A percentile compares a stretch with the other conserved stretches of the same genome.
phyloP scores from a whole-genome alignment of 2,329 filamentous ascomycete genomes.

The Phialophora chinensis region DNA sequence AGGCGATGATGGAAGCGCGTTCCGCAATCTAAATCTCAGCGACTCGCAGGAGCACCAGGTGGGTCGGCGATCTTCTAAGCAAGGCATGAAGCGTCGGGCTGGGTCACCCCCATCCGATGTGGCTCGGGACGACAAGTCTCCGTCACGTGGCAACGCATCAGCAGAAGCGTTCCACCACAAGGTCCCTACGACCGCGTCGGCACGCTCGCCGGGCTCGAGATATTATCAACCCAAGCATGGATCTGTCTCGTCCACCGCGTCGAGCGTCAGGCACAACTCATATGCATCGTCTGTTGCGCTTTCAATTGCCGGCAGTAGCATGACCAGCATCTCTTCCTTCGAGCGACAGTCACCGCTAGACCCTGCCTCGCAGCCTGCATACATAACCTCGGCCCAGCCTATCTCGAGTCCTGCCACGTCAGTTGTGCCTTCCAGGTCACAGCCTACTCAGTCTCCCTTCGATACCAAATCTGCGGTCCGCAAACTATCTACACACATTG shows the following conservation, averaged over 20 bases:
- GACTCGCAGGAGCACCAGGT: constrained; percentile 48
- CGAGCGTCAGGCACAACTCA: constrained; percentile 65
- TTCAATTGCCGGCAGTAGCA: constrained; percentile 66
- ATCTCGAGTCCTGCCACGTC: constrained; percentile 48
- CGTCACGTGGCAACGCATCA: constrained; percentile 36
- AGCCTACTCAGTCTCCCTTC: constrained; percentile 43
- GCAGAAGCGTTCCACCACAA: constrained; percentile 24
- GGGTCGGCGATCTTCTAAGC: constrained; percentile 47
- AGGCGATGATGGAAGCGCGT: constrained; percentile 47
- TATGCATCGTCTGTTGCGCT: constrained; percentile 66
- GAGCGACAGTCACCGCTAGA: constrained; percentile 66
- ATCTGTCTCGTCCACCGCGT: constrained; percentile 71
- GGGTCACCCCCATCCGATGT: constrained; percentile 67
- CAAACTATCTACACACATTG: constrained; percentile 55
- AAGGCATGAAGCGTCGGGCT: constrained; percentile 68
- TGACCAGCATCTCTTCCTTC: constrained; percentile 68
- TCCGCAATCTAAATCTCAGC: constrained; percentile 48
- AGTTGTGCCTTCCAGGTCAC: constrained; percentile 41
- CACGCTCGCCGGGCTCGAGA: constrained; percentile 59
- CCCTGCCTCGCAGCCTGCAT: constrained; percentile 59
- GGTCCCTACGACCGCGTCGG: constrained; percentile 36
- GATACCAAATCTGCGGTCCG: constrained; percentile 44
- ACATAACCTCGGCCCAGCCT: constrained; percentile 55
- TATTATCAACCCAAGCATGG: constrained; percentile 62
- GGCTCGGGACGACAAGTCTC: constrained; percentile 45